Evolutionary conservation across 2,329 filamentous ascomycete species (phyloP).

Genomic region (Sporothrix globosa): DNA sequence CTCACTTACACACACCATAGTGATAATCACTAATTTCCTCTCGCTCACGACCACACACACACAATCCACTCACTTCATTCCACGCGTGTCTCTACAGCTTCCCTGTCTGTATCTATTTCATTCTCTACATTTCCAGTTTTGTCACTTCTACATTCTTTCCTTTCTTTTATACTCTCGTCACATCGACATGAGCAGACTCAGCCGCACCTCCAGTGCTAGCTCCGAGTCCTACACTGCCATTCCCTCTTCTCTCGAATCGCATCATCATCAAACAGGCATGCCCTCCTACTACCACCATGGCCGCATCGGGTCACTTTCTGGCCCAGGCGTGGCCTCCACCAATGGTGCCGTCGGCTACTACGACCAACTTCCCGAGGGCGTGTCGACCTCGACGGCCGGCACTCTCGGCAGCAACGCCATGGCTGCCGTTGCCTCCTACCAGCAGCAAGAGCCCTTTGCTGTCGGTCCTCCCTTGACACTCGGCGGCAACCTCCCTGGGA

Average conservation of each 20-base stretch:
- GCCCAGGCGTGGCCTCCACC: not conserved
- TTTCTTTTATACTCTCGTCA: not conserved
- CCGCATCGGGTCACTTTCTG: slow-evolving; percentile 35
- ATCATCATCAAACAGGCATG: slow-evolving; percentile 39
- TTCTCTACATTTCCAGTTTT: not conserved
- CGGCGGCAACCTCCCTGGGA: not conserved
- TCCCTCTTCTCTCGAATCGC: slow-evolving; percentile 37
- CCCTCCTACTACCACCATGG: slow-evolving; percentile 42
- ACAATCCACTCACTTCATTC: slow-evolving; percentile 8
- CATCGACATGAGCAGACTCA: slow-evolving; percentile 41
- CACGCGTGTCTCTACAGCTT: not conserved
- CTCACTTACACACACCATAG: slow-evolving; percentile 4
- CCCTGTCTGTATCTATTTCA: not conserved
- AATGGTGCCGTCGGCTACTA: slow-evolving; percentile 39
- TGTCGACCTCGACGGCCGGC: slow-evolving; percentile 36
- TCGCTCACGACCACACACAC: slow-evolving; percentile 15
- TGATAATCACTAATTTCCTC: slow-evolving; percentile 24
- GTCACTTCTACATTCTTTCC: not conserved
- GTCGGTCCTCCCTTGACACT: slow-evolving; percentile 43
- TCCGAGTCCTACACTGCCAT: slow-evolving; percentile 38
- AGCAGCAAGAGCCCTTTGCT: slow-evolving; percentile 41
- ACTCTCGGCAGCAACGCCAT: slow-evolving; percentile 33
- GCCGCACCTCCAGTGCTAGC: slow-evolving; percentile 40
- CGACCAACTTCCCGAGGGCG: slow-evolving; percentile 38
- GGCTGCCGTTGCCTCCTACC: slow-evolving; percentile 26